Evolutionary conservation across 2,329 filamentous ascomycete species (phyloP), one percentile per base, ranked within the genome.

Genomic region (Trichoderma sp.): DNA sequence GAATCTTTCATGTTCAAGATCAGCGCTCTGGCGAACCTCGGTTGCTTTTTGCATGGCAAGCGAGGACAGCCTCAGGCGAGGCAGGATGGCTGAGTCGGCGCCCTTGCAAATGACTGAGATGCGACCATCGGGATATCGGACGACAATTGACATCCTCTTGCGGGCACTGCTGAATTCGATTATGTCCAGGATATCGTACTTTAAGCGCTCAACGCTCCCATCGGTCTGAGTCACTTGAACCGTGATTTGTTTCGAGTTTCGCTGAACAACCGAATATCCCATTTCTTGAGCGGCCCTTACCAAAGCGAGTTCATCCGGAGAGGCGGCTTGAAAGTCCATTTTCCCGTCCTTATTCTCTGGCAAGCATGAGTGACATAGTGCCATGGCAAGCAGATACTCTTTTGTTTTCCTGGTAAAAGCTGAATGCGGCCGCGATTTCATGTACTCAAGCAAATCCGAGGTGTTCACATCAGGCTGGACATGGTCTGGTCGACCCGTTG

Each of bases 81-180:
- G 92, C 80, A 97, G 90, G 75, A 98, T 90, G 7, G 92, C 91
- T 0, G 94, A 96, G 82, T 98, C 95, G 4, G 95, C 95, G 7
- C 95, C 95, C 83, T 98, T 98, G 85, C 94, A 97, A 78, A 98
- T 92, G 2, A 98, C 86, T 80, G 93, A 95, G 67, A 97, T 92
- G 16, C 93, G 91, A 2, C 92, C 91, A 80, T 97, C 93, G 0
- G 95, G 95, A 82, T 94, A 95, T n/a, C 94, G 92, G 2, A 98
- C 91, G 31, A 98, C 85, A 59, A 98, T 91, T 0, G 95, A 96
- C 95, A 98, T 98, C 56, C 95, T 90, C 85, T 98, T 98, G 29
- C 95, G 89, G 77, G 93, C 91, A 83, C 94, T 97, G 76, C 93
- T 97, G 80, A 98, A 98, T 81, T 98, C 95, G 75, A 98, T 94